Base-by-base conservation (phyloP, 2,329 filamentous ascomycete species). In the Aureobasidium sp. region DNA sequence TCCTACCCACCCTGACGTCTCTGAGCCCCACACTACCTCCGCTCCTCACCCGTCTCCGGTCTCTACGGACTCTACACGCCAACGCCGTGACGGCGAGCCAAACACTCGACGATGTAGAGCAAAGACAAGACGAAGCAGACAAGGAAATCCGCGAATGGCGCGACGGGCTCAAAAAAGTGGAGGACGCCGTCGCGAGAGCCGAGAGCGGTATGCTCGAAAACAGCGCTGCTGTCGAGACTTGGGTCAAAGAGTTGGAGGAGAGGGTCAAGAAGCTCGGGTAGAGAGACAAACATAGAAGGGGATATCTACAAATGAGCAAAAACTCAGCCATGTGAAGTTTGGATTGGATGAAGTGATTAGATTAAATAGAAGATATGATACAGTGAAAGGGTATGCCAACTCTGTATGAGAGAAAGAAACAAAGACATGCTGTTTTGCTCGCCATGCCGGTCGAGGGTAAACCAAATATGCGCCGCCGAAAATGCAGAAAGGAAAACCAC, bases 111-210 rank as follows among this genome's bases (percentile, higher is more conserved):
- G 84, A 84, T 55, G 80, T 97, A 44, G 92, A 96, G 75, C 84
- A 82, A 70, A 82, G 87, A 66, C 94, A 97, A 75, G 82, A 81
- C 1, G 90, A 94, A 65, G 92, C 94, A 84, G 86, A 87, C 27
- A 81, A 81, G 5, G 94, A 97, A 73, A 87, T 99, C 63, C 86
- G 86, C 75, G 87, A 88, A 72, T 97, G 94, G 94, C 84, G 86
- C 65, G 87, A 89, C 62, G 90, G 91, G 0, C 75, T 97, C 17
- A 84, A 86, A 64, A 89, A 87, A 71, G 84, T 97, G 22, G 92
- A 97, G 74, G 78, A 79, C 61, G 86, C 88, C 29, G 85, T 97
- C 70, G 80, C 80, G 65, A 83, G 88, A 64, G 86, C 88, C 4
- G 87, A 89, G 70, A 78, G 79, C 31, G 82, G 85, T 4, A 88